Base-by-base conservation (phyloP, 2,329 filamentous ascomycete genomes). In the Aphanocladium album region DNA sequence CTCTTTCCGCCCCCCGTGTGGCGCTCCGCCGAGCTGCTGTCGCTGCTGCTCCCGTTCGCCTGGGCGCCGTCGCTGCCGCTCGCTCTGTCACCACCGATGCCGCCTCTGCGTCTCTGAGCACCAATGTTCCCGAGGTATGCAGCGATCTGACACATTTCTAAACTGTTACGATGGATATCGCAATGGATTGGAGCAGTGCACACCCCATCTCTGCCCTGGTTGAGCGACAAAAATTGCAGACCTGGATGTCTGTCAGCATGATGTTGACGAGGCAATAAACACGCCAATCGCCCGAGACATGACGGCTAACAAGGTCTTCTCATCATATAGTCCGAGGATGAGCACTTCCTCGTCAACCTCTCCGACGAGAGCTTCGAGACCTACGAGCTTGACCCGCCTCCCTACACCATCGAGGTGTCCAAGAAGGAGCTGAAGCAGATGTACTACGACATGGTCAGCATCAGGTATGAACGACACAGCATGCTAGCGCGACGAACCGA, bases 311-410 rank as follows among this genome's bases (percentile, higher is more conserved):
- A 11, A 21, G 21, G 21, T 37, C 9, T 5, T 27, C 14, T 23
- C 35, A 3, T 41, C 21, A 21, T 25, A 60, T 73, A 96, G 92
- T 90, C 93, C 77, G 93, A 97, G 77, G 91, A 97, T 73, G 90
- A 96, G 84, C 86, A 87, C 67, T 98, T 99, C 82, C 86, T 89
- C 72, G 86, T 99, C 75, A 89, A 87, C 73, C 89, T 99, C 76
- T 96, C 91, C 76, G 91, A 97, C 76, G 93, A 98, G 89, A 93
- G 91, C 82, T 99, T 98, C 82, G 95, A 99, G 86, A 97, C 95
- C 62, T 99, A 98, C 81, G 92, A 97, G 83, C 86, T 99, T 74
- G 95, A 99, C 80, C 93, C 93, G 69, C 95, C 95, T 67, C 83
- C 91, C 62, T 97, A 97, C 84, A 93, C 90, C 65, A 81, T 99